Evolutionary conservation across 179 eudicot genomes (phyloP).

Genomic region (Actinidia chinensis): DNA sequence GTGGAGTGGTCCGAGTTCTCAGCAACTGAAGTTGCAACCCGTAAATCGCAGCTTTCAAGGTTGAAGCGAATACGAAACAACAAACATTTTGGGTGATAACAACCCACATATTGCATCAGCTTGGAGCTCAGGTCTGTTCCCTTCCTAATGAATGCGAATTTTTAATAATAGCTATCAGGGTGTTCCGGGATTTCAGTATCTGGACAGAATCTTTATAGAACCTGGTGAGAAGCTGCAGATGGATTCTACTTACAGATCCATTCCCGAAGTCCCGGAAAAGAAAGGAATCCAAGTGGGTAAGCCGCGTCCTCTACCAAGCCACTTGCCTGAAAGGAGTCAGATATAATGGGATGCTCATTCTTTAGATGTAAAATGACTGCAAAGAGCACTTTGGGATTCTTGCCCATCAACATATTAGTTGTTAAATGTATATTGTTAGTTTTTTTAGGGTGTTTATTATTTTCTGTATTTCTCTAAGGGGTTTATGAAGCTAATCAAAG

Average conservation of each 20-base stretch:
- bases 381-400: conserved; percentile 32
- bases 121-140: conserved; percentile 37
- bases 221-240: conserved; percentile 30
- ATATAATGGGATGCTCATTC: conserved; percentile 39
- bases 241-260: conserved; percentile 33
- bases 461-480: no score
- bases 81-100: conserved; percentile 43
- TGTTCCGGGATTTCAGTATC: conserved; percentile 42
- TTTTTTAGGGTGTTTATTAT: no score
- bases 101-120: conserved; percentile 38
- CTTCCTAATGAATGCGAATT: conserved; percentile 24
- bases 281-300: conserved; percentile 61
- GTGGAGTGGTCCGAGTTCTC: conserved; percentile 59
- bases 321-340: conserved; percentile 40
- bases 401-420: conserved; percentile 44
- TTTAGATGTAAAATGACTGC: conserved; percentile 32
- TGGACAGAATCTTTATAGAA: conserved; percentile 30
- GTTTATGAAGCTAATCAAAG: no score
- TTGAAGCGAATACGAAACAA: conserved; percentile 37
- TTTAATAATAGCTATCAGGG: conserved; percentile 23
- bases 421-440: no score
- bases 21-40: conserved; percentile 42
- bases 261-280: conserved; percentile 39
- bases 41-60: conserved; percentile 40
- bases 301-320: conserved; percentile 39